Evolutionary conservation across 2,329 filamentous ascomycete genomes (phyloP).

Genomic region (Aspergillus ibericus): DNA sequence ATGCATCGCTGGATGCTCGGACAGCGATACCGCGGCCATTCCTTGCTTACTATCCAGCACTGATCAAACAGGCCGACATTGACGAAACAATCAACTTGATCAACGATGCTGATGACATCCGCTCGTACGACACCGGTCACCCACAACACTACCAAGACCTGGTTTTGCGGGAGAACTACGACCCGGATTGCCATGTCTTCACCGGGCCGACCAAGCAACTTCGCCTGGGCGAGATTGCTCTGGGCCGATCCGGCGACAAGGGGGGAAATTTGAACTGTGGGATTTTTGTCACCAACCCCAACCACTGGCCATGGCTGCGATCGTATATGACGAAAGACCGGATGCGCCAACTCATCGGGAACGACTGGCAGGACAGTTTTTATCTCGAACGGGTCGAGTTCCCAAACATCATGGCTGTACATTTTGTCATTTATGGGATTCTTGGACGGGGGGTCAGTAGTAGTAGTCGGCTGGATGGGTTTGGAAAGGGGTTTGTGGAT

Average conservation of each 20-base stretch:
- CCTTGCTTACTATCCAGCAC: slow-evolving; percentile 45
- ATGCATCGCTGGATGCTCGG: slow-evolving; percentile 45
- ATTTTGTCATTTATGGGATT: slow-evolving; percentile 53
- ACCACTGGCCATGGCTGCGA: slow-evolving; percentile 39
- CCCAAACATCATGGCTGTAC: slow-evolving; percentile 46
- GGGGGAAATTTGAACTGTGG: slow-evolving; percentile 46
- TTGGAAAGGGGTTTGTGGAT: slow-evolving; percentile 57
- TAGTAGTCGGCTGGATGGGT: slow-evolving; percentile 48
- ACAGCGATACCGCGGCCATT: slow-evolving; percentile 43
- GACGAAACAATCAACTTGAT: slow-evolving; percentile 30
- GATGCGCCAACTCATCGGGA: slow-evolving; percentile 43
- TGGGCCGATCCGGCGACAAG: slow-evolving; percentile 47
- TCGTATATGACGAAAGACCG: slow-evolving; percentile 42
- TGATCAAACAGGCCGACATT: slow-evolving; percentile 31
- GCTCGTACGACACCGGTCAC: slow-evolving; percentile 17
- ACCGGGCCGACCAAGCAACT: slow-evolving; percentile 26
- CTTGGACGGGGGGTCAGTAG: slow-evolving; percentile 51
- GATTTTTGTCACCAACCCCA: slow-evolving; percentile 31
- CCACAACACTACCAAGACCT: slow-evolving; percentile 17
- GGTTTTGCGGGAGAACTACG: slow-evolving; percentile 17
- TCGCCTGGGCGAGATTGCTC: slow-evolving; percentile 45
- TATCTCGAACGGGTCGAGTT: slow-evolving; percentile 52
- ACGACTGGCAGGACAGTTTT: slow-evolving; percentile 47
- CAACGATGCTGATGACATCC: neutral
- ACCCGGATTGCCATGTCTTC: slow-evolving; percentile 25